These are phyloP conservation scores for Camillea tinctor DNA, from an alignment of 2,329 filamentous ascomycete species.

Conservation along the genomic window DNA sequence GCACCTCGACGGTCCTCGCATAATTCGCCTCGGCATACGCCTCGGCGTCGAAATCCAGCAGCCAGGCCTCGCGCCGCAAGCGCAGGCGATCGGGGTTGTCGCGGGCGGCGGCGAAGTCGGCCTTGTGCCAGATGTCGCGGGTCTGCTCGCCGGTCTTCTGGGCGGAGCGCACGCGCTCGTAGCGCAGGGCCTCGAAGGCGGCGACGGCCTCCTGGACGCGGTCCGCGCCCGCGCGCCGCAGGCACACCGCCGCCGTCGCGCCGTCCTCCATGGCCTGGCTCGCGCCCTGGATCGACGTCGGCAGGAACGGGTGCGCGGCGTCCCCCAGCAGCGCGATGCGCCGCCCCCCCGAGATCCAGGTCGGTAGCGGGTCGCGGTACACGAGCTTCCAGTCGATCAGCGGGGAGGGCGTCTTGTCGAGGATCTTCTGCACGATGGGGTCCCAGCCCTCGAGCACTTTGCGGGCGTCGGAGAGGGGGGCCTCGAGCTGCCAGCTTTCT, in stretches of 20 bases:
- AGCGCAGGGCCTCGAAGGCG: constrained; percentile 45
- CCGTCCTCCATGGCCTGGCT: constrained; percentile 51
- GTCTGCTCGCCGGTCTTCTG: constrained; percentile 48
- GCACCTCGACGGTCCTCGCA: constrained; percentile 22
- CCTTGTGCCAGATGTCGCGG: constrained; percentile 52
- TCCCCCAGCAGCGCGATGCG: constrained; percentile 47
- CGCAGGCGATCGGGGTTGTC: constrained; percentile 44
- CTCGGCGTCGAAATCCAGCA: constrained; percentile 49
- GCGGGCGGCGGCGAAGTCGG: constrained; percentile 46
- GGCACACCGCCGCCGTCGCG: constrained; percentile 44
- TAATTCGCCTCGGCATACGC: constrained; percentile 42
- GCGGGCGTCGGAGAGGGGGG: constrained; percentile 26
- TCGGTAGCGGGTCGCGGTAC: constrained; percentile 38
- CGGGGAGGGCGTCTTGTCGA: constrained; percentile 35
- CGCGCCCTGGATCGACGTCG: constrained; percentile 46
- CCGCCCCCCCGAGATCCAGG: constrained; percentile 39
- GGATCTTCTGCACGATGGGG: constrained; percentile 39
- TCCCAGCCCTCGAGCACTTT: constrained; percentile 33
- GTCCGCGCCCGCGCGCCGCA: constrained; percentile 33
- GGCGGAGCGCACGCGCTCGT: constrained; percentile 45
- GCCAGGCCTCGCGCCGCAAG: constrained; percentile 46
- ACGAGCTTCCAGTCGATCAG: constrained; percentile 39
- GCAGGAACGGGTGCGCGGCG: constrained; percentile 49
- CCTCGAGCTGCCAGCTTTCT: constrained; percentile 22
- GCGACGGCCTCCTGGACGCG: constrained; percentile 41